A percentile compares a stretch with the other conserved stretches of the same genome.
Conservation (phyloP, 768 basidiomycete species). For the Mycena pura region DNA sequence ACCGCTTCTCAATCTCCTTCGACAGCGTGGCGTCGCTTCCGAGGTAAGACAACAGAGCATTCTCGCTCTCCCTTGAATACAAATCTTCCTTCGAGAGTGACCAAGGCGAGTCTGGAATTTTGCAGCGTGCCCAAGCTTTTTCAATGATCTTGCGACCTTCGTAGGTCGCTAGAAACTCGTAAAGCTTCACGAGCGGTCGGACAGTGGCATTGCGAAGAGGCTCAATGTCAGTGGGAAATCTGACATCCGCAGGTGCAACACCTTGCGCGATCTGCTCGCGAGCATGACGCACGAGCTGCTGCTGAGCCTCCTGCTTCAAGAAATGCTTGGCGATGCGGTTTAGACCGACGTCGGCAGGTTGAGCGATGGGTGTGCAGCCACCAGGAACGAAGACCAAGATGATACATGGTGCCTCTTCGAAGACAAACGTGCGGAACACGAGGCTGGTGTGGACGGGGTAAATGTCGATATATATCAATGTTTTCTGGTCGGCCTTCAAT, state of each 20-base stretch:
- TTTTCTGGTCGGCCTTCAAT: constrained; percentile 26
- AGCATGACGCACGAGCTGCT: constrained; percentile 26
- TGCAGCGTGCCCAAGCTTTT: constrained; percentile 19
- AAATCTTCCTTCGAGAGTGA: too few species aligned
- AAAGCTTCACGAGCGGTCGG: constrained; percentile 21
- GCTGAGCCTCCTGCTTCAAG: constrained; percentile 24
- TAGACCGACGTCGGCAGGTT: constrained; percentile 39
- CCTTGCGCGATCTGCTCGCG: constrained; percentile 20
- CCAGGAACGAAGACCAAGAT: constrained; percentile 32
- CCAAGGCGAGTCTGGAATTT: too few species aligned
- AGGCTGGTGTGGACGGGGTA: constrained; percentile 37
- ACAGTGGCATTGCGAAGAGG: constrained; percentile 31
- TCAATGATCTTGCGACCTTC: constrained; percentile 23
- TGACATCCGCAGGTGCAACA: constrained; percentile 20
- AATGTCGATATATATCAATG: constrained; percentile 32
- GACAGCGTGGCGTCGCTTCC: too few species aligned
- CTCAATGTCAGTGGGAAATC: constrained; percentile 23
- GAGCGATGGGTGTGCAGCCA: constrained; percentile 26
- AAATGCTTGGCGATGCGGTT: constrained; percentile 36
- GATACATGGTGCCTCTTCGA: constrained; percentile 27
- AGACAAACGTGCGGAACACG: constrained; percentile 29
- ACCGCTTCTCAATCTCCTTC: too few species aligned
- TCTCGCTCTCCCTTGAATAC: too few species aligned
- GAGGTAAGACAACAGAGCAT: too few species aligned
- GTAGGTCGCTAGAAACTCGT: constrained; percentile 21